phyloP scores from a whole-genome alignment of 257 asterid species.

The Sherardia arvensis region DNA sequence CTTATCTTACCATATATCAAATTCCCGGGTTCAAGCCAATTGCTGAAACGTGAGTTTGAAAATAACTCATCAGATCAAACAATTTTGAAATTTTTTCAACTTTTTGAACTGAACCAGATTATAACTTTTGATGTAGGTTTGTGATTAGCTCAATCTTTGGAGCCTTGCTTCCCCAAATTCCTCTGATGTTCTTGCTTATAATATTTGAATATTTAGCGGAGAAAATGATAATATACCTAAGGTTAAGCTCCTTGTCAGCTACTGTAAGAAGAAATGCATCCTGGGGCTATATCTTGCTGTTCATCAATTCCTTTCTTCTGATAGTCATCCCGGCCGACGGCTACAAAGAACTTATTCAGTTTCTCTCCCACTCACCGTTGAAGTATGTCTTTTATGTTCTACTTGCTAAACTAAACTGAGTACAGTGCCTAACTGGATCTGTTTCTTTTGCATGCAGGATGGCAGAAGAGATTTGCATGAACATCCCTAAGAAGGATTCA shows the following conservation, averaged over 20 bases:
- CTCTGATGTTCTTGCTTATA: slow-evolving; percentile 73
- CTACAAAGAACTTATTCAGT: slow-evolving; percentile 50
- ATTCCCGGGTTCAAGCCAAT: slow-evolving; percentile 51
- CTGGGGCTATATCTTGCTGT: slow-evolving; percentile 68
- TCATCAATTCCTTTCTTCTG: slow-evolving; percentile 74
- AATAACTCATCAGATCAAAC: too few relatives aligned
- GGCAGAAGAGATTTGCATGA: too few relatives aligned
- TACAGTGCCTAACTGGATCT: too few relatives aligned
- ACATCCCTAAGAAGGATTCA: too few relatives aligned
- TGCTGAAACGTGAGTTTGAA: slow-evolving; percentile 57
- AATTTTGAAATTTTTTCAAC: too few relatives aligned
- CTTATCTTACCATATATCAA: slow-evolving; percentile 66
- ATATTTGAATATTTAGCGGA: slow-evolving; percentile 63
- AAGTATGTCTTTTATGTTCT: slow-evolving; percentile 45
- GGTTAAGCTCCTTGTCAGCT: slow-evolving; percentile 55
- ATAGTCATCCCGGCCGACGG: slow-evolving; percentile 79
- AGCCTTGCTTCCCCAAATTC: slow-evolving; percentile 34
- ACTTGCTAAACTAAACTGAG: too few relatives aligned
- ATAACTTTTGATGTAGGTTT: slow-evolving; percentile 36
- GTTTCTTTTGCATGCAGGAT: too few relatives aligned
- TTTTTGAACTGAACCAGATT: neutral
- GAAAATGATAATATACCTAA: slow-evolving; percentile 78
- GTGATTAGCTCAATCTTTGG: slow-evolving; percentile 60
- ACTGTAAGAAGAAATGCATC: slow-evolving; percentile 79
- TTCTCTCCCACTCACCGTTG: slow-evolving; percentile 42